Evolutionary conservation across 2,329 filamentous ascomycete genomes (phyloP), one percentile per base, ranked within the genome.

Genomic region (Neonectria neomacrospora): DNA sequence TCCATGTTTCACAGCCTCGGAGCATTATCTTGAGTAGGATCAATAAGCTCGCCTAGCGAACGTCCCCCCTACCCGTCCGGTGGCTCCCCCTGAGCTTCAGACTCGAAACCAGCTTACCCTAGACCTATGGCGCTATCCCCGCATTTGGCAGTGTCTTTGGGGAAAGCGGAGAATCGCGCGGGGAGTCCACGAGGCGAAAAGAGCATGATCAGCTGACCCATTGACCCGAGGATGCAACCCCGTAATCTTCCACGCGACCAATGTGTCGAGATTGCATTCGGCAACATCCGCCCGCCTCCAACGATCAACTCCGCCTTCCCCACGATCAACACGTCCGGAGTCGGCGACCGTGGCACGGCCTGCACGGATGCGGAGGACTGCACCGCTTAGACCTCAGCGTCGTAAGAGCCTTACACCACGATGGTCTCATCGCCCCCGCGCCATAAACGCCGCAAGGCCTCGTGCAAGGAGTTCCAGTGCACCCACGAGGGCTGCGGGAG

Each of bases 401-500:
- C 28, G 47, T 14, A 14, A 20, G 41, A n/a, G 14, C n/a, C 44
- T 50, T 51, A 39, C 56, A 23, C 58, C 65, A 64, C 65, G 50
- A 73, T 73, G 71, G 63, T 65, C 65, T 73, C 71, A 64, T 72
- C 71, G 50, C 71, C 71, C 60, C 68, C 68, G 65, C 71, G 71
- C 34, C 71, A 73, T 68, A 73, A 73, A 72, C 71, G 71, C 67
- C 71, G 71, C 71, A 73, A 73, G 66, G 64, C 71, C 32, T 72
- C 71, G 10, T 73, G 71, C 69, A 73, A 73, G 60, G 71, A 73
- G 66, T 73, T 73, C 22, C 71, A 73, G 45, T 73, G 71, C 70
- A 73, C 71, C 53, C 71, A 73, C 58, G 71, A 73, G 61, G 71
- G 71, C 54, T 73, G 71, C 44, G 71, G 71, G 39, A 68, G 71